A percentile compares a stretch with the other conserved stretches of the same genome.
Evolutionary conservation across 228 moss, liverwort and hornwort species (phyloP).

Genomic region (Sphagnum fallax): DNA sequence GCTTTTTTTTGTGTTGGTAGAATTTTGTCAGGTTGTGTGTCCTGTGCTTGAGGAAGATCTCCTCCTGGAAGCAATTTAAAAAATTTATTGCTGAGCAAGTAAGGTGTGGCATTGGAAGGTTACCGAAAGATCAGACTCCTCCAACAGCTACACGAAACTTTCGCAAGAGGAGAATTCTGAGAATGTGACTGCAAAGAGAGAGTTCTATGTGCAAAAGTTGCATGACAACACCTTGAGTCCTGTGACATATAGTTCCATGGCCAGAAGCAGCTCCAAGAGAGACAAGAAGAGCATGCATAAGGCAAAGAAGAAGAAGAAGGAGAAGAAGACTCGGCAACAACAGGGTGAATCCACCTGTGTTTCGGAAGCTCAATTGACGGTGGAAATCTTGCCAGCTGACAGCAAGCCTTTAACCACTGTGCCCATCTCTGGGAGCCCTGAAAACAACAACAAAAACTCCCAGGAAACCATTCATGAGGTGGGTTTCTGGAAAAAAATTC

Average conservation of each 20-base stretch:
- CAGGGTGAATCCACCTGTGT: no score
- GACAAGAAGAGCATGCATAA: no score
- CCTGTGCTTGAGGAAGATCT: conserved; percentile 5
- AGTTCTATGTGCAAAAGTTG: not conserved
- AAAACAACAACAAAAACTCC: no score
- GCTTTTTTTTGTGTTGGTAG: not conserved
- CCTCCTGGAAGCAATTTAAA: not conserved
- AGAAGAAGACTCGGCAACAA: no score
- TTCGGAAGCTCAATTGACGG: no score
- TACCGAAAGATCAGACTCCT: conserved; percentile 20
- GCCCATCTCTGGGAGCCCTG: no score
- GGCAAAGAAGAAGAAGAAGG: no score
- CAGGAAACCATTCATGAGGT: no score
- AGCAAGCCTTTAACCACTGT: no score
- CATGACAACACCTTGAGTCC: not conserved
- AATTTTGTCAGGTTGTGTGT: not conserved
- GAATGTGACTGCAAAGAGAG: not conserved
- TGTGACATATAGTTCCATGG: conserved; percentile 2
- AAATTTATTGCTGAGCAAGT: not conserved
- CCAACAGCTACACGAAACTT: conserved; percentile 8
- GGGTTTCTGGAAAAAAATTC: no score
- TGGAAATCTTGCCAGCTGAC: no score
- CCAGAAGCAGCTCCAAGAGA: no score
- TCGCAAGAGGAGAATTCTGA: conserved; percentile 5
- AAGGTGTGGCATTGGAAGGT: conserved; percentile 13